Conservation (phyloP, 257 asterid species). For the Solanum paucissectum region DNA sequence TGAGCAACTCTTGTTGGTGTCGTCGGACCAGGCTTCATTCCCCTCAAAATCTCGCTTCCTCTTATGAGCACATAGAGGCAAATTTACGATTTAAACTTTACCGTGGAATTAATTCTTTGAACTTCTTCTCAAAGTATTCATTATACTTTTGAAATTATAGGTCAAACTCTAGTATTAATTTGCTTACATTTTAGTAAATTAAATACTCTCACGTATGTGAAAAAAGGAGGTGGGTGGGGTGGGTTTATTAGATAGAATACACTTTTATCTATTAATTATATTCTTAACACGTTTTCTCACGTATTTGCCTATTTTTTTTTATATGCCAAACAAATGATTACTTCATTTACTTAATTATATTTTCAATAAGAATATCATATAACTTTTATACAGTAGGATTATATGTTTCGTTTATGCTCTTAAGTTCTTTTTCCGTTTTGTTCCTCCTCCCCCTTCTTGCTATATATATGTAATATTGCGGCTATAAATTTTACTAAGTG, state of each 20-base stretch:
- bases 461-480: no score
- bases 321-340: not conserved
- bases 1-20: slow-evolving; percentile 3
- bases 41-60: slow-evolving; percentile 73
- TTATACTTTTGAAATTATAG: not conserved
- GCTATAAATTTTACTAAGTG: not conserved
- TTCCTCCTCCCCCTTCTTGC: no score
- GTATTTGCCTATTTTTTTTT: not conserved
- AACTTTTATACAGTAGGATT: not conserved
- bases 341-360: not conserved
- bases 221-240: no score
- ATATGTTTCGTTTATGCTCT: not conserved
- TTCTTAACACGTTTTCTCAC: not conserved
- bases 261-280: not conserved
- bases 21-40: slow-evolving; percentile 99
- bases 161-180: not conserved
- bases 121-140: not conserved
- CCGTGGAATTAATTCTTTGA: no score
- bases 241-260: not conserved
- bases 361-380: not conserved
- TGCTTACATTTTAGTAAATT: not conserved
- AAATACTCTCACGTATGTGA: not conserved
- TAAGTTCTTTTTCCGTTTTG: not conserved
- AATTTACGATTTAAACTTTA: not conserved
- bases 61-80: not conserved